Percentiles rank a stretch among this genome's conserved stretches.
Conservation (phyloP, 306 rosid genomes). For the Purshia tridentata region DNA sequence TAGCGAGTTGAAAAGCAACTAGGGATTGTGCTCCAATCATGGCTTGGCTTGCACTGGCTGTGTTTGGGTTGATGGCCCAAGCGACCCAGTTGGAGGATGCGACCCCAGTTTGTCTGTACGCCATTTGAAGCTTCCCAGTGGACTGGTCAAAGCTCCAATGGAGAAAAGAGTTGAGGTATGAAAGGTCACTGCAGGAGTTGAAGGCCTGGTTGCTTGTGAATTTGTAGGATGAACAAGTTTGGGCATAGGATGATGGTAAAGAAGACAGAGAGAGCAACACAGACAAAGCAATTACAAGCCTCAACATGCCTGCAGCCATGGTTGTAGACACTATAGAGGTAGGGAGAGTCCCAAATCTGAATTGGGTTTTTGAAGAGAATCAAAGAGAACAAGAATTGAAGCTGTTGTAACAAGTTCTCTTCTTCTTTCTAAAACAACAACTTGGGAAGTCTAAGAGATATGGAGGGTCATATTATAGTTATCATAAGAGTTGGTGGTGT, state of each 20-base stretch:
- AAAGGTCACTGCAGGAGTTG: constrained; percentile 44
- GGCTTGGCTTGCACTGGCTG: not conserved
- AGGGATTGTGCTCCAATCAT: constrained; percentile 64
- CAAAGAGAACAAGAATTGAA: not conserved
- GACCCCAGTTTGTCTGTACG: constrained; percentile 48
- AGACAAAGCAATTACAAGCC: constrained; percentile 29
- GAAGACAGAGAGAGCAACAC: constrained; percentile 31
- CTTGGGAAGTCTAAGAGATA: too few species aligned
- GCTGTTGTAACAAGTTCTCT: not conserved
- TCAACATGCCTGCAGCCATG: constrained; percentile 32
- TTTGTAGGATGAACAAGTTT: constrained; percentile 34
- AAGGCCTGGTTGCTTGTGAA: constrained; percentile 34
- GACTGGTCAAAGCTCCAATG: constrained; percentile 49
- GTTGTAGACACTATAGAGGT: too few species aligned
- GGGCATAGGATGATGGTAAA: constrained; percentile 40
- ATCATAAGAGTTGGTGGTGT: constrained; percentile 49
- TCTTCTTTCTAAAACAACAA: too few species aligned
- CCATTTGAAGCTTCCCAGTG: constrained; percentile 47
- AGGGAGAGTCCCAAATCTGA: too few species aligned
- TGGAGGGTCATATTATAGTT: constrained; percentile 14
- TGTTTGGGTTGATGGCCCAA: constrained; percentile 72
- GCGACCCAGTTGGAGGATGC: constrained; percentile 55
- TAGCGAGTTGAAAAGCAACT: constrained; percentile 41
- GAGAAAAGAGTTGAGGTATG: constrained; percentile 49
- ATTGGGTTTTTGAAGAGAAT: not conserved